Base-by-base conservation (phyloP, 805 yeast genomes). In the Candida vartiovaarae region DNA sequence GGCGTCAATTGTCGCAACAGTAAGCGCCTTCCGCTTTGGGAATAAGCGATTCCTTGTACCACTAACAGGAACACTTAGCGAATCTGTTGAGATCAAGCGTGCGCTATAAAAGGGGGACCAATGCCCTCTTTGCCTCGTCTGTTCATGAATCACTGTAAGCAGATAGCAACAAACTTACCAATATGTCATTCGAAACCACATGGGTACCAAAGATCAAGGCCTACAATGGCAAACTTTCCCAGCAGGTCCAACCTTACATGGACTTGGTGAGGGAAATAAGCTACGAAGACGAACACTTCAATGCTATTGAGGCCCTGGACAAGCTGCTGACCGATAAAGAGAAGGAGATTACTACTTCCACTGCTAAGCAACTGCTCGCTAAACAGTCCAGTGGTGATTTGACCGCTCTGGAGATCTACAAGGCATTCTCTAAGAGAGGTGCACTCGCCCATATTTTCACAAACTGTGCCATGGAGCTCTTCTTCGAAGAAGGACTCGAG, bases 371-470 rank as follows among this genome's bases (percentile, higher is more conserved):
- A 27, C 30, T 58, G 23, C 32, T 55, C 20, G 48, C 39, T 2
- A 52, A 45, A 32, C 61, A 57, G 33, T 41, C 48, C 24, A 4
- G 38, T 8, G 69, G 69, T 25, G 59, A 64, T 44, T 65, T 67
- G 60, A 59, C 69, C 3, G 60, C 61, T 8, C 55, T 54, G 8
- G 68, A 72, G 41, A 78, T 78, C 8, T 65, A 73, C 7, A 60
- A 60, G 8, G 81, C 82, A 1, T 80, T 74, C 59, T 66, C 78
- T 48, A 78, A 79, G 54, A 62, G 84, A 39, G 76, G 82, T 9
- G 74, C 78, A 5, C 53, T 77, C 15, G 80, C 78, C 1, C 82
- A 76, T 43, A 77, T 78, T 48, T 65, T 79, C 46, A 61, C 67
- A 42, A 71, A 62, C 45, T 61, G 59, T 49, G 55, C 62, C 9